These are phyloP conservation scores for Vicia sativa DNA, from an alignment of 306 rosid genomes.

Conservation along the genomic window DNA sequence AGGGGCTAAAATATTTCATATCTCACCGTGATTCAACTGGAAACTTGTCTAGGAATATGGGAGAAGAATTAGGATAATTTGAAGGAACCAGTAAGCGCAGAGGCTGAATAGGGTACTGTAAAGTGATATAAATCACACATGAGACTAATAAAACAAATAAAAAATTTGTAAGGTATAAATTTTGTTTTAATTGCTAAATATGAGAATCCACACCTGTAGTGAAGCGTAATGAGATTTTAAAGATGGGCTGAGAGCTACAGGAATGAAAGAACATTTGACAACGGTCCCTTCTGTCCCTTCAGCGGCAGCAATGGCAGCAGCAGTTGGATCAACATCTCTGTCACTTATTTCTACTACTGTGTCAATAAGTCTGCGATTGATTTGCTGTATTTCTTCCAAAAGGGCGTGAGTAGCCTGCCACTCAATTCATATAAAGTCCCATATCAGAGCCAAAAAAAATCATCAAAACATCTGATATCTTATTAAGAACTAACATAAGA, in stretches of 20 bases:
- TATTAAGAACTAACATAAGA: slow-evolving; percentile 1
- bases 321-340: slow-evolving; percentile 74
- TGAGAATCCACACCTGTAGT: slow-evolving; percentile 62
- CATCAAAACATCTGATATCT: slow-evolving; percentile 17
- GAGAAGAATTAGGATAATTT: slow-evolving; percentile 87
- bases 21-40: slow-evolving; percentile 82
- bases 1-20: slow-evolving; percentile 24
- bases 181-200: slow-evolving; percentile 11
- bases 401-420: slow-evolving; percentile 84
- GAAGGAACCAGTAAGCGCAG: slow-evolving; percentile 85
- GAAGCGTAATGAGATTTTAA: slow-evolving; percentile 82
- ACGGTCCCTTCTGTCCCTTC: slow-evolving; percentile 79
- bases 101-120: slow-evolving; percentile 94
- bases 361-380: slow-evolving; percentile 82
- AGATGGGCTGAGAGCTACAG: slow-evolving; percentile 86
- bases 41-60: slow-evolving; percentile 80
- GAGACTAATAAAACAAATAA: slow-evolving; percentile 28
- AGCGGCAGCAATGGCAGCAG: slow-evolving; percentile 57
- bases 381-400: slow-evolving; percentile 82
- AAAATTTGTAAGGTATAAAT: not conserved
- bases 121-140: slow-evolving; percentile 32
- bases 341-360: slow-evolving; percentile 75
- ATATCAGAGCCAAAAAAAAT: slow-evolving; percentile 30
- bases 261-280: slow-evolving; percentile 84
- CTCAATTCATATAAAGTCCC: slow-evolving; percentile 30